phyloP scores from a whole-genome alignment of 768 basidiomycete genomes.

The Pleurotus pulmonarius region DNA sequence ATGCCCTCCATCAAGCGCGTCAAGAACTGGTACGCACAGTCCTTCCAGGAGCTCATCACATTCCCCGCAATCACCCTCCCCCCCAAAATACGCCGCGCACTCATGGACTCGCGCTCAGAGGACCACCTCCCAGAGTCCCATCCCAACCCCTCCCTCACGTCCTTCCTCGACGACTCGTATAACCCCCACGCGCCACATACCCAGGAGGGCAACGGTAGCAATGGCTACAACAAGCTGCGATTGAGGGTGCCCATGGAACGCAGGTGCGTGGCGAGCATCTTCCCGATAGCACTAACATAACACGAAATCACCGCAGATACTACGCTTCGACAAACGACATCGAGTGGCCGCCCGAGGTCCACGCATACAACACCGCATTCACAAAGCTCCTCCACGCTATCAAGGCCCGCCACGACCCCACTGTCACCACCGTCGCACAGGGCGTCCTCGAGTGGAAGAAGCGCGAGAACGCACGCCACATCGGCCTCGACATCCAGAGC shows the following conservation, averaged over 20 bases:
- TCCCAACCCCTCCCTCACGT: constrained; percentile 74
- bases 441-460: constrained; percentile 97
- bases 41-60: constrained; percentile 93
- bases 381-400: constrained; percentile 84
- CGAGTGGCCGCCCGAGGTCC: constrained; percentile 88
- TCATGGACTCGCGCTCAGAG: constrained; percentile 45
- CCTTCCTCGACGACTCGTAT: constrained; percentile 28
- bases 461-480: constrained; percentile 59
- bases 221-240: constrained; percentile 54
- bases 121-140: constrained; percentile 62
- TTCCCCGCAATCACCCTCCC: constrained; percentile 80
- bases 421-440: constrained; percentile 94
- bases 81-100: constrained; percentile 60
- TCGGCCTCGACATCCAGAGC: constrained; percentile 85
- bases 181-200: constrained; percentile 17
- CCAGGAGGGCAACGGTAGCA: constrained; percentile 20
- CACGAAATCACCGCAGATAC: constrained; percentile 49
- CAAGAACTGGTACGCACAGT: constrained; percentile 99
- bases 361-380: constrained; percentile 90
- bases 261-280: constrained; percentile 43
- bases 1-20: constrained; percentile 95
- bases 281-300: too few relatives aligned
- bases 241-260: constrained; percentile 82
- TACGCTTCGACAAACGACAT: constrained; percentile 73
- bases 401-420: constrained; percentile 94